phyloP scores from a whole-genome alignment of 2,329 filamentous ascomycete genomes.

The Amauroascus niger region DNA sequence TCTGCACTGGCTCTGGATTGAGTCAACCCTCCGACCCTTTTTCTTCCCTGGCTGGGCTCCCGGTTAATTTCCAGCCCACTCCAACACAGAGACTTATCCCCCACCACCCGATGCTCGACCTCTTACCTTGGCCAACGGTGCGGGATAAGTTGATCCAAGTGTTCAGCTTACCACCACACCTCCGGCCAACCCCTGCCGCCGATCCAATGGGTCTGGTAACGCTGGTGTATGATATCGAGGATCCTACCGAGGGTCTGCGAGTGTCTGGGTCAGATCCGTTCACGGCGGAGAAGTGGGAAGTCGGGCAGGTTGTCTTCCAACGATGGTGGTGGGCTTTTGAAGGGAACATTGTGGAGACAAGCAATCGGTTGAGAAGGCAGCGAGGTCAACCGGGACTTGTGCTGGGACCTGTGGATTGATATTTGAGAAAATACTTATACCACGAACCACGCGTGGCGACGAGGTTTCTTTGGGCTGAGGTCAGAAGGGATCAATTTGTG shows the following conservation, averaged over 20 bases:
- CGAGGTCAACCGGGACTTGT: slow-evolving; percentile 34
- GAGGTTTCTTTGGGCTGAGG: background rate
- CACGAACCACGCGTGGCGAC: background rate
- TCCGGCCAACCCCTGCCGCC: slow-evolving; percentile 41
- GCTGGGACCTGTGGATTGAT: slow-evolving; percentile 13
- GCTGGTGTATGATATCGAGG: slow-evolving; percentile 50
- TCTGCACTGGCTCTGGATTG: slow-evolving; percentile 25
- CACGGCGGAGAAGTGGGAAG: slow-evolving; percentile 45
- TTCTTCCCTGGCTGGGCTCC: slow-evolving; percentile 31
- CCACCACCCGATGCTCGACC: slow-evolving; percentile 50
- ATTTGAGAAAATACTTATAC: background rate
- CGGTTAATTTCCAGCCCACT: slow-evolving; percentile 44
- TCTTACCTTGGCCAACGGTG: slow-evolving; percentile 49
- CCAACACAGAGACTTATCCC: slow-evolving; percentile 41
- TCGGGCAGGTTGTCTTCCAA: slow-evolving; percentile 50
- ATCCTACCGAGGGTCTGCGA: slow-evolving; percentile 43
- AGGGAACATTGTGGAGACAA: slow-evolving; percentile 43
- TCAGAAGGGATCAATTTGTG: background rate
- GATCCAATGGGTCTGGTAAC: slow-evolving; percentile 42
- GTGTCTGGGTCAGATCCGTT: slow-evolving; percentile 45
- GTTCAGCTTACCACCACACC: slow-evolving; percentile 41
- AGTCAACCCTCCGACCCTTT: background rate
- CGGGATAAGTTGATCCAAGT: slow-evolving; percentile 47
- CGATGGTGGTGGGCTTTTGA: slow-evolving; percentile 55
- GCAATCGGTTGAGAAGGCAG: slow-evolving; percentile 43